Percentiles rank a stretch among this genome's conserved stretches.
These are phyloP conservation scores for Laetiporus sulphureus DNA, from an alignment of 1,284 basidiomycete species.

Conservation along the genomic window DNA sequence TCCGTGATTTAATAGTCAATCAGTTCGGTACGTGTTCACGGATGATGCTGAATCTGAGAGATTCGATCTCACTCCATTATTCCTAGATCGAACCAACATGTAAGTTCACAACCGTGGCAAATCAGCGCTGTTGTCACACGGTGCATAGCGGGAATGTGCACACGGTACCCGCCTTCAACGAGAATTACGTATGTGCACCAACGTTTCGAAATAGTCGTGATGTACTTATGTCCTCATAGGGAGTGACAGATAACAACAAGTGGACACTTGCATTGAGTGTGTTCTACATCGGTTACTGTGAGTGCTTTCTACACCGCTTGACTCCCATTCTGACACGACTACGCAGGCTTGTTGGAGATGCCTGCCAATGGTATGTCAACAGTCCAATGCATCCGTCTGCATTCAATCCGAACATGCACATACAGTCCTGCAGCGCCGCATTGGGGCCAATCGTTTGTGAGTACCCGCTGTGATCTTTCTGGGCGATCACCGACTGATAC, in stretches of 20 bases:
- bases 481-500: neutral
- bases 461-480: conserved; percentile 13
- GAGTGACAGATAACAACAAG: conserved; percentile 42
- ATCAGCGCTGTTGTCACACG: neutral
- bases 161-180: conserved; percentile 42
- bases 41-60: neutral
- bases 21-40: conserved; percentile 37
- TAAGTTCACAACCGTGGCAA: neutral
- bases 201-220: neutral
- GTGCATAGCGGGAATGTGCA: conserved; percentile 44
- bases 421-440: conserved; percentile 45
- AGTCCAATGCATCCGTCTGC: neutral
- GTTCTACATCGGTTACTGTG: conserved; percentile 55
- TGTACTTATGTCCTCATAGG: conserved; percentile 22
- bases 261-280: conserved; percentile 51
- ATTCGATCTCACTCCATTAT: too few species aligned
- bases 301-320: conserved; percentile 9
- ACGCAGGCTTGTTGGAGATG: conserved; percentile 45
- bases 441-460: conserved; percentile 52
- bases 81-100: conserved; percentile 56
- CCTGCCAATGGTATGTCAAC: conserved; percentile 40
- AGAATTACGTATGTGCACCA: conserved; percentile 38
- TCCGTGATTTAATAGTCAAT: conserved; percentile 33
- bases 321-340: neutral
- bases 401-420: neutral